Base-by-base conservation (phyloP, 2,329 filamentous ascomycete genomes). In the Onygena corvina region DNA sequence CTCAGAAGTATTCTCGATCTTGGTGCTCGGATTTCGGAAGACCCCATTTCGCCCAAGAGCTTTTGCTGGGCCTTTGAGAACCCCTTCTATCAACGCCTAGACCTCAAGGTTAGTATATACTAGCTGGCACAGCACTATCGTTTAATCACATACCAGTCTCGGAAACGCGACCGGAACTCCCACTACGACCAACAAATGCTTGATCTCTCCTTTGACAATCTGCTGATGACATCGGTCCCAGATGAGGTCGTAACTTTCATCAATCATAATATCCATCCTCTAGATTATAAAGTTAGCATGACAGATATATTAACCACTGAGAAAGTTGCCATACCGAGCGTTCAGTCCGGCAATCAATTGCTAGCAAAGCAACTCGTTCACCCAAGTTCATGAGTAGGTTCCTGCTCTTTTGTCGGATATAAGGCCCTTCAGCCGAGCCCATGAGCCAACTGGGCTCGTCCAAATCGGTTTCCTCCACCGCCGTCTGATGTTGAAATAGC, bases 401-500 rank as follows among this genome's bases (percentile, higher is more conserved):
- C 53, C 87, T 81, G 60, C 88, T 94, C 23, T 78, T 73, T 64
- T 96, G 84, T 16, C 81, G 78, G 62, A 98, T 95, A 63, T 94
- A 98, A 0, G 90, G 89, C 0, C 93, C 93, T 2, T 83, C 85
- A 29, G 76, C 73, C 20, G 76, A 71, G 4, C 92, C 92, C 3
- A 96, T 69, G 14, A 93, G 70, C 92, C 92, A 96, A 61, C 87
- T 95, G 1, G 90, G 86, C 64, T 98, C 93, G 2, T 84, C 78
- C 30, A 76, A 73, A 56, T 93, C 82, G 0, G 82, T 87, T 68
- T 98, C 92, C 40, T 82, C 78, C 0, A 79, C 70, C 2, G 94
- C 73, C 56, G 84, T 94, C 65, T 98, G 93, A 58, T 98, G 92
- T 65, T 98, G 92, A 70, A 98, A 98, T 6, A 98, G 76, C 81